These are phyloP conservation scores for Lathyrus oleraceus DNA, from an alignment of 306 rosid genomes.

Conservation along the genomic window DNA sequence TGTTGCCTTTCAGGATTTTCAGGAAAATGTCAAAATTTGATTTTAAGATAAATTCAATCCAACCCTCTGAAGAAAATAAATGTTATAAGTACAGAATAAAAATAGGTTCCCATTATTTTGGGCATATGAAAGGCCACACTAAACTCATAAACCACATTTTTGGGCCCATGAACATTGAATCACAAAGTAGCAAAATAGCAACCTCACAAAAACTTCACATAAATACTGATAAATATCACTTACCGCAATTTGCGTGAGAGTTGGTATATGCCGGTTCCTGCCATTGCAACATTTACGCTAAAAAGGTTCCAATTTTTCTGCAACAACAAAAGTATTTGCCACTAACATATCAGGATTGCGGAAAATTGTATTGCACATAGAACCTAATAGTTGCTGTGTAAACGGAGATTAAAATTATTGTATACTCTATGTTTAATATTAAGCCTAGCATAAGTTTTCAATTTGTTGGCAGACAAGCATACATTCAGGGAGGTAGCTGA, in stretches of 20 bases:
- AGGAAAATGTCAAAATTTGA: not conserved
- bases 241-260: slow-evolving; percentile 81
- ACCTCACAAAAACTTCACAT: not conserved
- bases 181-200: not conserved
- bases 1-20: not conserved
- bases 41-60: not conserved
- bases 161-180: not conserved
- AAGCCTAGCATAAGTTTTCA: not conserved
- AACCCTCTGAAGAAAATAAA: not conserved
- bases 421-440: not conserved
- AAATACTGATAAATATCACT: slow-evolving; percentile 27
- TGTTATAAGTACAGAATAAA: too few species aligned
- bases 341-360: slow-evolving; percentile 11
- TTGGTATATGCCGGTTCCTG: slow-evolving; percentile 86
- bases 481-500: not conserved
- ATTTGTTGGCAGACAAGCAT: not conserved
- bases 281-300: slow-evolving; percentile 90
- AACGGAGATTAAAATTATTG: not conserved
- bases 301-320: slow-evolving; percentile 98
- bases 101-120: too few species aligned
- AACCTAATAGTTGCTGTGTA: not conserved
- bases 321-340: slow-evolving; percentile 29
- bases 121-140: too few species aligned
- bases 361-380: not conserved
- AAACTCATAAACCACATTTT: not conserved